A percentile compares a stretch with the other conserved stretches of the same genome.
These are phyloP conservation scores for Pseudocercospora cruenta DNA, from an alignment of 2,329 filamentous ascomycete genomes.

Conservation along the genomic window DNA sequence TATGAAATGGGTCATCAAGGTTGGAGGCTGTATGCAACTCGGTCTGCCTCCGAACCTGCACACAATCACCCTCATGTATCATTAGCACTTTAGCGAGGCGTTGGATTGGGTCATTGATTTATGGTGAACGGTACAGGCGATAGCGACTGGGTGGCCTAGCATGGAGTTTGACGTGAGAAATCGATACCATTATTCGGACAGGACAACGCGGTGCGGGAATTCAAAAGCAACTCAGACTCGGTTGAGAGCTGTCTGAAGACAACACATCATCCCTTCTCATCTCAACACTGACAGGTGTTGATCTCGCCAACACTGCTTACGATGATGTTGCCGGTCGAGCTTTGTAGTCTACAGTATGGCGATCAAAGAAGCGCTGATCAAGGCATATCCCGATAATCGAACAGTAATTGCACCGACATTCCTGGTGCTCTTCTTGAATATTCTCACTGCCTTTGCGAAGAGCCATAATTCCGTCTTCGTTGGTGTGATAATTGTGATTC, in stretches of 20 bases:
- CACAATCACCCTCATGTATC: background rate
- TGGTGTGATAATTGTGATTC: background rate
- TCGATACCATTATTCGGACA: background rate
- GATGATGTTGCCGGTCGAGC: no score
- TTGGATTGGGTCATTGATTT: background rate
- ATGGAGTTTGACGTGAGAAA: background rate
- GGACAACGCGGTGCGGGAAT: background rate
- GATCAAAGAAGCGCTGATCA: no score
- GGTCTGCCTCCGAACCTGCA: background rate
- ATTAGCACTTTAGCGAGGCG: conserved; percentile 9
- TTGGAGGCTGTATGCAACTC: background rate
- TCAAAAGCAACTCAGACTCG: background rate
- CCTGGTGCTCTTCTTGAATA: no score
- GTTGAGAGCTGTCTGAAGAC: background rate
- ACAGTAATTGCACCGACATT: no score
- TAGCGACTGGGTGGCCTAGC: background rate
- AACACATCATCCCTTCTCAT: background rate
- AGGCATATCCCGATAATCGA: no score
- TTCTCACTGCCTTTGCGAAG: no score
- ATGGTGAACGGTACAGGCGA: background rate
- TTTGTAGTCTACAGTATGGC: no score
- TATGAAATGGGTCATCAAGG: background rate
- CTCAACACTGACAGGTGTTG: background rate
- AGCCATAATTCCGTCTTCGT: no score
- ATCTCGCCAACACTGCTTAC: background rate